Percentiles rank a stretch among this genome's conserved stretches.
Conservation (phyloP, 148 eudicot species). For the Silene conica region DNA sequence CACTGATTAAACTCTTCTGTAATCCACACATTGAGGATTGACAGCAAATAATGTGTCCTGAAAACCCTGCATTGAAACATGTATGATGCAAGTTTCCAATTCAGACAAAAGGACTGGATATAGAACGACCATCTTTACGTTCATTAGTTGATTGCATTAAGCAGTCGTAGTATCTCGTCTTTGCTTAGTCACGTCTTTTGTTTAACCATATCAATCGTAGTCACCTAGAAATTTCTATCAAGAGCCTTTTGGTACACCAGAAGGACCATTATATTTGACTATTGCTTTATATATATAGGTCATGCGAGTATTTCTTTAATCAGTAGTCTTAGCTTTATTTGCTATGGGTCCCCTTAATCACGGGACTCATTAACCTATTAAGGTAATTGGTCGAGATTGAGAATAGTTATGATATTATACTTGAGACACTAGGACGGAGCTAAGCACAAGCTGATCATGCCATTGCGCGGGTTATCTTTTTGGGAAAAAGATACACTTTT, state of each 20-base stretch:
- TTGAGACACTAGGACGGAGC: background rate
- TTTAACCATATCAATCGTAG: background rate
- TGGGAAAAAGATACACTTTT: too few species aligned
- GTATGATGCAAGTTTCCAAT: conserved; percentile 13
- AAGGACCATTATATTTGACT: conserved; percentile 17
- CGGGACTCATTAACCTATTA: conserved; percentile 9
- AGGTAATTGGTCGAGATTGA: conserved; percentile 1
- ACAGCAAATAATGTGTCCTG: conserved; percentile 28
- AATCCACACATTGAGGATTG: conserved; percentile 10
- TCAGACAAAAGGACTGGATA: conserved; percentile 14
- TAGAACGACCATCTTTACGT: conserved; percentile 19
- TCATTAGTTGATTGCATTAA: background rate
- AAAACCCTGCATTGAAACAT: conserved; percentile 15
- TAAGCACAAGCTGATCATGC: too few species aligned
- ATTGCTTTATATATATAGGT: conserved; percentile 17
- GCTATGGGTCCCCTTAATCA: conserved; percentile 9
- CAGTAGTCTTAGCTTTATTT: conserved; percentile 16
- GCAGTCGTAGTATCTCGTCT: conserved; percentile 11
- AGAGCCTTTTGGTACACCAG: background rate
- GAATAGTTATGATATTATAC: background rate
- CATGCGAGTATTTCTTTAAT: conserved; percentile 15
- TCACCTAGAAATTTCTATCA: background rate
- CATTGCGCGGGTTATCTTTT: too few species aligned
- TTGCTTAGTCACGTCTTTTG: background rate
- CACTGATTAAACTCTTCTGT: conserved; percentile 7